Base-by-base conservation (phyloP, 2,329 filamentous ascomycete genomes). In the Exophiala mesophila region DNA sequence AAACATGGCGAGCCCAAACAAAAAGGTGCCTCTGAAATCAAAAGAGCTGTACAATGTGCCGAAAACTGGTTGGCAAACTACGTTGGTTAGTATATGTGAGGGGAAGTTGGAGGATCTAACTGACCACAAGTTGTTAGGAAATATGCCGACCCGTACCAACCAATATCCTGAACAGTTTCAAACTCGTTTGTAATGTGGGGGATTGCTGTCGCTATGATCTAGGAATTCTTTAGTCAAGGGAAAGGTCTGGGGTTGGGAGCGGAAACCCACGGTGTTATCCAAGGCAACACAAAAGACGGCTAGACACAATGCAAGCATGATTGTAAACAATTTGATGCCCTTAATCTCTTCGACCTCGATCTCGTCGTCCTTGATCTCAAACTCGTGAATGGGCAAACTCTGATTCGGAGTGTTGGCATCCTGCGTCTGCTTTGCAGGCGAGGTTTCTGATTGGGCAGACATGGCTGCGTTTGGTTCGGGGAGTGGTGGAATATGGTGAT, bases 141-240 rank as follows among this genome's bases (percentile, higher is more conserved):
- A 42, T 62, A 64, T 10, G 60, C 56, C 43, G 59, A 59, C 6
- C 60, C 60, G 45, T 64, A 64, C 62, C 62, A 64, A 13, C 56
- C 61, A 5, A 63, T 41, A 42, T 64, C 61, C 12, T 41, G 29
- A 3, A 61, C 49, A 0, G 60, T 62, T 36, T 59, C 49, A 23
- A 64, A 64, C 1, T 59, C 43, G 8, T 45, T 68, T 0, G 73
- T 76, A 41, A 77, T 76, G 34, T 60, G 59, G 1, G 72, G 72
- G 36, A 72, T 65, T 3, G 72, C 63, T 32, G 29, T 32, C 7
- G 29, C 15, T 32, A 13, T 32, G 7, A 32, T 8, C 29, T 8
- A 32, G 29, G 29, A 32, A n/a, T n/a, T n/a, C n/a, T n/a, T n/a
- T n/a, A n/a, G n/a, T n/a, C 16, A 13, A 7, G 7, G 7, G 29